Evolutionary conservation across 306 rosid species (phyloP).

Genomic region (Lathyrus sativus): DNA sequence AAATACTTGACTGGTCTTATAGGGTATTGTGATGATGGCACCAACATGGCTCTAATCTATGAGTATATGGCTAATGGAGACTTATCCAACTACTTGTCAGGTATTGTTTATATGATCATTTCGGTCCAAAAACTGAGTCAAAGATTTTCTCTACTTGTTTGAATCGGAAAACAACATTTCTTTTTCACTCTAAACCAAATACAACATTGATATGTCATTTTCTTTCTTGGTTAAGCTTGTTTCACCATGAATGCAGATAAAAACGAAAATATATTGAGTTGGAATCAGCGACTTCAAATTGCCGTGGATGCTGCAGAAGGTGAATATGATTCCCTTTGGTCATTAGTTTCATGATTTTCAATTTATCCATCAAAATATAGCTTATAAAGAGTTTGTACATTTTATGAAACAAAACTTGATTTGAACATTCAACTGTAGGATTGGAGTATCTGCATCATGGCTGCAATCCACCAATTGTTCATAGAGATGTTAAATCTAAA

Average conservation of each 20-base stretch:
- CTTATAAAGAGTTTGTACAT: neutral
- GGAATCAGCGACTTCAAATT: constrained; percentile 60
- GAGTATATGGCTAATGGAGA: constrained; percentile 61
- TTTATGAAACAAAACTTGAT: constrained; percentile 24
- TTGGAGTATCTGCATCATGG: constrained; percentile 65
- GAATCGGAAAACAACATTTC: too few species aligned
- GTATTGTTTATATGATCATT: constrained; percentile 26
- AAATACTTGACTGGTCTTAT: constrained; percentile 54
- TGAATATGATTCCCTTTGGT: constrained; percentile 17
- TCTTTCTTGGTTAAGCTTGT: neutral
- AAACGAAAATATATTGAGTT: constrained; percentile 43
- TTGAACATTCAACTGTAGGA: constrained; percentile 40
- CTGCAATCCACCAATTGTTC: constrained; percentile 62
- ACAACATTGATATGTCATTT: too few species aligned
- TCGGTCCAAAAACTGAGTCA: too few species aligned
- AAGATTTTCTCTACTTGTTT: too few species aligned
- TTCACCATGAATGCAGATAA: constrained; percentile 44
- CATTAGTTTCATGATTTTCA: neutral
- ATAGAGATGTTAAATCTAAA: constrained; percentile 64
- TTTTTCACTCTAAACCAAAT: neutral
- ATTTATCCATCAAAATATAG: neutral
- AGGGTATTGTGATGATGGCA: constrained; percentile 58
- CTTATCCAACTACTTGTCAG: constrained; percentile 48
- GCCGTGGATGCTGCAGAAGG: constrained; percentile 68
- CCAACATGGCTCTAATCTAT: constrained; percentile 56